Conservation (phyloP, 2,329 filamentous ascomycete species). For the Paracorniculantispora psalliotae region DNA sequence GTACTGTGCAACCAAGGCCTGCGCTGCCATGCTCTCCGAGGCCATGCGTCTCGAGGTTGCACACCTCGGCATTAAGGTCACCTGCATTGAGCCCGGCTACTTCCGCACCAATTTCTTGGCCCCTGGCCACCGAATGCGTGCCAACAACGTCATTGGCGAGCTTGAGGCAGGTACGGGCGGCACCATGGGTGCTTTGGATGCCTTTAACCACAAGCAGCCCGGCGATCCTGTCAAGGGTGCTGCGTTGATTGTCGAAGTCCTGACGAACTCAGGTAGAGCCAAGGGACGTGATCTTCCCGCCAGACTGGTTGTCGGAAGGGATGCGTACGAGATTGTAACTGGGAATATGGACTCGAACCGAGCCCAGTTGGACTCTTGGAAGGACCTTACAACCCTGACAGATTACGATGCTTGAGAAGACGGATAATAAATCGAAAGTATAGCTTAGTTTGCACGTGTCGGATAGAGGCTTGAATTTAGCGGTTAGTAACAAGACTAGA, state of each 20-base stretch:
- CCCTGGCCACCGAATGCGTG: conserved; percentile 22
- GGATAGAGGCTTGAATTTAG: too few relatives aligned
- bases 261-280: conserved; percentile 46
- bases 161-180: conserved; percentile 27
- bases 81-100: conserved; percentile 46
- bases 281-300: conserved; percentile 46
- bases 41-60: conserved; percentile 38
- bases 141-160: conserved; percentile 27
- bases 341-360: conserved; percentile 39
- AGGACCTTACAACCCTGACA: conserved; percentile 18
- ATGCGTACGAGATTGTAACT: conserved; percentile 39
- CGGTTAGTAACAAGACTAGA: too few relatives aligned
- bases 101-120: conserved; percentile 49
- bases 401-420: neutral
- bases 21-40: conserved; percentile 40
- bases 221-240: conserved; percentile 52
- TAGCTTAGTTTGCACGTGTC: too few relatives aligned
- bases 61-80: conserved; percentile 39
- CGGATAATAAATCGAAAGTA: neutral
- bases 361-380: conserved; percentile 45
- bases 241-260: conserved; percentile 48
- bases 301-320: conserved; percentile 50
- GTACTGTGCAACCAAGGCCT: conserved; percentile 42
- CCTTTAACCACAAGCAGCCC: conserved; percentile 43
- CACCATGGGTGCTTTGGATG: conserved; percentile 26